Evolutionary conservation across 2,329 filamentous ascomycete genomes (phyloP).

Genomic region (Claviceps sp.): DNA sequence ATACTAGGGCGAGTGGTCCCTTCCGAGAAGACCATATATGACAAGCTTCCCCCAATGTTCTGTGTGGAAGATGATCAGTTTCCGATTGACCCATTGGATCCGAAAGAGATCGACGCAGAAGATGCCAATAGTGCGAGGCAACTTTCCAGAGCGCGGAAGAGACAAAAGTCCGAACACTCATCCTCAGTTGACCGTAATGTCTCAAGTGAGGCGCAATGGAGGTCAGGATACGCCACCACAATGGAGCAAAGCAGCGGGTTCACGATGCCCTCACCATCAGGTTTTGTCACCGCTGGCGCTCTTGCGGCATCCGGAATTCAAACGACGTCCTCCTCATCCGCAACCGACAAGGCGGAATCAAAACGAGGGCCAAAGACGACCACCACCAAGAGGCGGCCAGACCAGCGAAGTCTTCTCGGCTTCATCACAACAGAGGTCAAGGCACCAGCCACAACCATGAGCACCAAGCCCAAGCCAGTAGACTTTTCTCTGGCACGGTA

Average conservation of each 20-base stretch:
- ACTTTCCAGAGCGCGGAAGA: conserved; percentile 14
- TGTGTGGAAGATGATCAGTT: conserved; percentile 54
- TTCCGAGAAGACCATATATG: conserved; percentile 37
- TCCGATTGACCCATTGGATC: conserved; percentile 46
- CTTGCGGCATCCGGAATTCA: conserved; percentile 19
- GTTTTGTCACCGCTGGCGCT: conserved; percentile 48
- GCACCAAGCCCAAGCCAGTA: conserved; percentile 7
- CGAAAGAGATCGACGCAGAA: conserved; percentile 13
- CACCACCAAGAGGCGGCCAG: conserved; percentile 19
- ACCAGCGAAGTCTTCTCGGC: conserved; percentile 29
- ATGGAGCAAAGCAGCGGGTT: conserved; percentile 48
- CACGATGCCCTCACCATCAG: conserved; percentile 41
- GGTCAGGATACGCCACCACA: conserved; percentile 40
- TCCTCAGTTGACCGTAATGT: conserved; percentile 8
- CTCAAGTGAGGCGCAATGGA: conserved; percentile 21
- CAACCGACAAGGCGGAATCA: conserved; percentile 3
- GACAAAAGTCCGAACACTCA: conserved; percentile 14
- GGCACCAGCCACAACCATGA: conserved; percentile 4
- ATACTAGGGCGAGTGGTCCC: conserved; percentile 56
- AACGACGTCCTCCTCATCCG: conserved; percentile 4
- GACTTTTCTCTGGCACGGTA: conserved; percentile 13
- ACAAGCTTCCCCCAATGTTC: conserved; percentile 37
- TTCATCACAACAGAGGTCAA: conserved; percentile 21
- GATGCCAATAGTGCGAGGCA: conserved; percentile 10
- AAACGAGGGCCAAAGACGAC: conserved; percentile 12